Conservation (phyloP, 2,329 filamentous ascomycete genomes). For the Xylaria sp. region DNA sequence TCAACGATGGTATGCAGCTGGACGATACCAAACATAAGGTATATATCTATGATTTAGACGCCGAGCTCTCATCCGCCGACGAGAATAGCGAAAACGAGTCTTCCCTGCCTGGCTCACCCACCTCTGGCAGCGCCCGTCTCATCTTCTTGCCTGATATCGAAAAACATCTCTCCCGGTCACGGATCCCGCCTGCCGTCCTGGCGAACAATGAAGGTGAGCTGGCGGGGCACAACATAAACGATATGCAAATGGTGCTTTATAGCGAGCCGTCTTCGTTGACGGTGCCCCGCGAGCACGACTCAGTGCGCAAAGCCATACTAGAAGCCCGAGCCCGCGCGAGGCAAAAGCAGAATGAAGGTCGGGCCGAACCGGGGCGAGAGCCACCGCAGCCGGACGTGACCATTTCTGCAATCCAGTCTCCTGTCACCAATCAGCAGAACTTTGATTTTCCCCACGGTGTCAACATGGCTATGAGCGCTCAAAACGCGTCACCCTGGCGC, state of each 20-base stretch:
- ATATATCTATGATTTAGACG: conserved; percentile 91
- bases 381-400: not conserved
- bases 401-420: not conserved
- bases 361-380: conserved; percentile 24
- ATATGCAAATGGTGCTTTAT: conserved; percentile 85
- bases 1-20: conserved; percentile 76
- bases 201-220: conserved; percentile 66
- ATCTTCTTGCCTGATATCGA: conserved; percentile 89
- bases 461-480: conserved; percentile 1
- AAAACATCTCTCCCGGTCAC: conserved; percentile 78
- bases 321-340: conserved; percentile 78
- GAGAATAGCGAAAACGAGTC: conserved; percentile 32
- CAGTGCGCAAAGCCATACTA: conserved; percentile 83
- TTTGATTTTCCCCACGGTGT: not conserved
- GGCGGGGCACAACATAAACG: conserved; percentile 54
- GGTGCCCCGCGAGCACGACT: conserved; percentile 78
- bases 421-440: not conserved
- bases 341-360: conserved; percentile 63
- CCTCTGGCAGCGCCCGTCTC: conserved; percentile 67
- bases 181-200: conserved; percentile 74
- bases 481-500: conserved; percentile 11
- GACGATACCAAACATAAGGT: conserved; percentile 89
- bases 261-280: conserved; percentile 71
- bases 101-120: conserved; percentile 62
- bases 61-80: conserved; percentile 73